Conservation (phyloP, 1,284 basidiomycete species). For the Mixia osmundae region DNA sequence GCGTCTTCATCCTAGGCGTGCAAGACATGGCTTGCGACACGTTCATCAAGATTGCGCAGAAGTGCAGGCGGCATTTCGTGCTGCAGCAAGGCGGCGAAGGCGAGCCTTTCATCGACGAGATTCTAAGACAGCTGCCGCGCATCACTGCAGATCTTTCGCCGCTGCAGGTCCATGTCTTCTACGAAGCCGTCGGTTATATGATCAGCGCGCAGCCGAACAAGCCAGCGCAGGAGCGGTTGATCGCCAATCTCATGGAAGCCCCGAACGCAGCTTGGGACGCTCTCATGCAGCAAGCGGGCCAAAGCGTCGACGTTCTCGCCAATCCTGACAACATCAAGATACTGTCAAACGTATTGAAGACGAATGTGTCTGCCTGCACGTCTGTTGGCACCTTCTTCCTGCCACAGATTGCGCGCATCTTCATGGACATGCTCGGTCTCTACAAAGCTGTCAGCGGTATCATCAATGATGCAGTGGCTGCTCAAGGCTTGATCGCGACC, state of each 20-base stretch:
- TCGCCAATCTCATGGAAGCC: constrained; percentile 84
- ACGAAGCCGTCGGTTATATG: constrained; percentile 98
- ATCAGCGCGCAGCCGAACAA: constrained; percentile 97
- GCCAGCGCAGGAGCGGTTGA: constrained; percentile 83
- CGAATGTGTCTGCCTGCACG: constrained; percentile 91
- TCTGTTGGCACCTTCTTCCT: constrained; percentile 94
- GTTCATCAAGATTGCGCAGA: constrained; percentile 99
- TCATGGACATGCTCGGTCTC: constrained; percentile 92
- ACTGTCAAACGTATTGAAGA: constrained; percentile 89
- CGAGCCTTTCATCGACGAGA: constrained; percentile 97
- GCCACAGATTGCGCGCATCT: constrained; percentile 85
- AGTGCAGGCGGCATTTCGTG: constrained; percentile 66
- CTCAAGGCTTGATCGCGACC: constrained; percentile 74
- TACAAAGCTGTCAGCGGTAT: constrained; percentile 97
- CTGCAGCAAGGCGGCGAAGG: constrained; percentile 95
- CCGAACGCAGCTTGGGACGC: constrained; percentile 98
- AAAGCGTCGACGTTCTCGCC: constrained; percentile 75
- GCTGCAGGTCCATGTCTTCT: constrained; percentile 89
- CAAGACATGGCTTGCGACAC: constrained; percentile 99
- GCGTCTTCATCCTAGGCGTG: constrained; percentile 37
- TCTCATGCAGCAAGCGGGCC: constrained; percentile 84
- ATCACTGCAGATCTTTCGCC: constrained; percentile 91
- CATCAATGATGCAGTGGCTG: constrained; percentile 76
- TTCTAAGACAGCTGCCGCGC: constrained; percentile 67
- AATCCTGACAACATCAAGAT: constrained; percentile 93